Conservation (phyloP, 176 grass and related monocot species). For the Oryza longistaminata region DNA sequence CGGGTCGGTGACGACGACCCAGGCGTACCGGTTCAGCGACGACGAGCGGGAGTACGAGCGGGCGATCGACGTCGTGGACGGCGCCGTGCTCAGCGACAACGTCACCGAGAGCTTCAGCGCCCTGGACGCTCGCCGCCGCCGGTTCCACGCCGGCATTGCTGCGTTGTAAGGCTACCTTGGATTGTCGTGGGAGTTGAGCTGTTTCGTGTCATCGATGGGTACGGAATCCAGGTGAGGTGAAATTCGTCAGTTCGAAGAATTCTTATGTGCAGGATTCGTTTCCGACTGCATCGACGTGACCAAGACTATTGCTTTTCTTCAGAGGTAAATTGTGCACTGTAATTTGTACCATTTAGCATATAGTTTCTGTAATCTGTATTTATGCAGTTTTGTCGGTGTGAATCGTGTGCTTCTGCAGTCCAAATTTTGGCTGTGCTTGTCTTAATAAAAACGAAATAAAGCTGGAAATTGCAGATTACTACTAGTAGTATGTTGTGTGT, state of each 20-base stretch:
- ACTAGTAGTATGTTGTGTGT: too few species aligned
- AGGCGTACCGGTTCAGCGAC: slow-evolving; percentile 64
- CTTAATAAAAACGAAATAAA: not conserved
- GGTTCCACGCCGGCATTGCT: not conserved
- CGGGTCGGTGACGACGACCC: slow-evolving; percentile 57
- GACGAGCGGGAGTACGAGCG: slow-evolving; percentile 32
- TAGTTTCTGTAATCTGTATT: not conserved
- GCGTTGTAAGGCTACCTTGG: not conserved
- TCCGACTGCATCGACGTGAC: not conserved
- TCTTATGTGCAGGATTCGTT: not conserved
- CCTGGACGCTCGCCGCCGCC: not conserved
- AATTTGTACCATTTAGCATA: not conserved
- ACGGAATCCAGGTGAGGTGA: not conserved
- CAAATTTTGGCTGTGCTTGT: not conserved
- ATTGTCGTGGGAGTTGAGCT: not conserved
- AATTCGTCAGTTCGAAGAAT: not conserved
- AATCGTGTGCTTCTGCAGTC: not conserved
- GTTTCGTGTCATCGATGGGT: not conserved
- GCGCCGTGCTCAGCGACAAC: slow-evolving; percentile 69
- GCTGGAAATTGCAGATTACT: not conserved
- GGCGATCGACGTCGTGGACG: slow-evolving; percentile 52
- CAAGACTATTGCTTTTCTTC: not conserved
- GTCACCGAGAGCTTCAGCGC: slow-evolving; percentile 42
- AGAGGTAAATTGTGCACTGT: not conserved
- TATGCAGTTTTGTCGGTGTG: not conserved